phyloP scores from a whole-genome alignment of 305 asterid species.

The Ilex paraguariensis region DNA sequence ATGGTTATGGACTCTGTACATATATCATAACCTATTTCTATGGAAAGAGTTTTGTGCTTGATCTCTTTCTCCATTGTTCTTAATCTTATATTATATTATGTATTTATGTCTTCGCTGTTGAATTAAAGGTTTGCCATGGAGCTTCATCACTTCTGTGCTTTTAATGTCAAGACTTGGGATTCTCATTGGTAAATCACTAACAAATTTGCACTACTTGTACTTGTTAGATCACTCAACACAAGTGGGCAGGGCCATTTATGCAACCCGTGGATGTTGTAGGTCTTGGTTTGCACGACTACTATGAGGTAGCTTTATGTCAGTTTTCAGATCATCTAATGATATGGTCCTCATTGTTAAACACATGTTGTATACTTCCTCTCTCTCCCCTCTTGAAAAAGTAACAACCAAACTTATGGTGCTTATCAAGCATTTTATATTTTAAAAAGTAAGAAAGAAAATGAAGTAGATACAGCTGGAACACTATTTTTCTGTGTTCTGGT shows the following conservation, averaged over 20 bases:
- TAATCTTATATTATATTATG: no score
- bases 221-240: conserved; percentile 73
- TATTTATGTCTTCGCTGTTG: no score
- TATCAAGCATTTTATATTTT: neutral
- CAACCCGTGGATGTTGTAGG: conserved; percentile 94
- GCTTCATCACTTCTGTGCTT: no score
- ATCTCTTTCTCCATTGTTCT: no score
- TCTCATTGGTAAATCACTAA: no score
- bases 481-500: neutral
- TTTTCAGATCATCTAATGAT: neutral
- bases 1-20: no score
- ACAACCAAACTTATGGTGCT: neutral
- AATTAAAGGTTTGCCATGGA: no score
- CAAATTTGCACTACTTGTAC: conserved; percentile 3
- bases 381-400: neutral
- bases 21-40: no score
- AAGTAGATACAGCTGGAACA: no score
- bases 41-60: no score
- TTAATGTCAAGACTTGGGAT: no score
- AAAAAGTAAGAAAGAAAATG: neutral
- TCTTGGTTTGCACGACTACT: conserved; percentile 80
- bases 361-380: neutral
- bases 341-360: neutral
- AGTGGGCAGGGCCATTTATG: conserved; percentile 95
- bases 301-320: conserved; percentile 40